Evolutionary conservation across 352 stramenopile genomes (phyloP), one percentile per base, ranked within the genome.

Genomic region (Phytophthora citrophthora): DNA sequence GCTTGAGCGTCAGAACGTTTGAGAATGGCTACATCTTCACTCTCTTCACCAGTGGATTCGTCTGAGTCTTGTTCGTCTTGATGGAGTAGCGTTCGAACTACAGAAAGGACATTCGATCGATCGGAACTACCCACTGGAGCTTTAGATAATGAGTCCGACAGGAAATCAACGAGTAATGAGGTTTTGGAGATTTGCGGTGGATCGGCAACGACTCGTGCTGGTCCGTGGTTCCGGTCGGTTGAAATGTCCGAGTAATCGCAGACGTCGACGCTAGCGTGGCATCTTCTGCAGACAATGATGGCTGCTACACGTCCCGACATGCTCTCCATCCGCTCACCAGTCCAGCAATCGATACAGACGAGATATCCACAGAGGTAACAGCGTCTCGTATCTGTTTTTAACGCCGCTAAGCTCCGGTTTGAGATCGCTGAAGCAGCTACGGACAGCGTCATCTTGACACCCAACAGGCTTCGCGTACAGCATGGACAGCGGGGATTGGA

Each of bases 401-500:
- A 40, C 11, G 45, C 10, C 4, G 29, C 5, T 24, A 63, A 45
- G 9, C 38, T 58, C 8, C 61, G 52, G 15, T n/a, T 47, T 2
- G 61, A 41, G 20, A 69, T 54, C 20, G 53, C 53, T 5, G 61
- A 54, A 3, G 53, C 53, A 20, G 61, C 61, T 18, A 38, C 32
- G 16, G 52, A 36, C 20, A 68, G 46, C 50, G 64, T 53, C 44
- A 74, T 52, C 15, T 64, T 61, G 2, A 69, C 51, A 2, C 54
- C 47, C 16, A 44, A n/a, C 15, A 89, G 48, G 27, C 60, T 70
- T 40, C 69, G 72, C 9, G 68, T 83, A 40, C 81, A 91, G 54
- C 72, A 79, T 16, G 76, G 68, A 47, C 81, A 90, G 40, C 65
- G 72, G 6, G 65, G 27, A 44, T 86, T 91, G 5, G 57, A 72